Conservation (phyloP, 106 monocot species). For the Dioscorea zingiberensis region DNA sequence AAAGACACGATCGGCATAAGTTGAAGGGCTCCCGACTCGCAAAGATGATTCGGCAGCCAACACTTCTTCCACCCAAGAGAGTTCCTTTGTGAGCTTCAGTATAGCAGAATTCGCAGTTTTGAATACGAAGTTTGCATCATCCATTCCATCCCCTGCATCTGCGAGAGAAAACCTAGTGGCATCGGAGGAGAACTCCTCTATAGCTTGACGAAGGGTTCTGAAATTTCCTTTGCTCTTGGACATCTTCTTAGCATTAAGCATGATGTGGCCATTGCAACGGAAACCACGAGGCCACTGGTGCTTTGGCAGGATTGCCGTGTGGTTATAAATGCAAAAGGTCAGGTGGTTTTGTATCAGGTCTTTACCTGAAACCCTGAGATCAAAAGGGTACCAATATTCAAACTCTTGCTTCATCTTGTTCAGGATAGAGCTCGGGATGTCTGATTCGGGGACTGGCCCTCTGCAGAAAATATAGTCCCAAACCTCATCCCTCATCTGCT, state of each 20-base stretch:
- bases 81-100: conserved; percentile 76
- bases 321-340: conserved; percentile 88
- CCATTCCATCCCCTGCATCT: conserved; percentile 91
- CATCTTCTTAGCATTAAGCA: conserved; percentile 97
- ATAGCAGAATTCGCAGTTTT: conserved; percentile 93
- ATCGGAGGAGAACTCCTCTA: conserved; percentile 77
- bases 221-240: conserved; percentile 93
- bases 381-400: conserved; percentile 96
- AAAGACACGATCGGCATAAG: conserved; percentile 76
- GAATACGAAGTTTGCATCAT: conserved; percentile 88
- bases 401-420: conserved; percentile 83
- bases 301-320: conserved; percentile 64
- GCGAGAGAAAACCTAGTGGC: conserved; percentile 86
- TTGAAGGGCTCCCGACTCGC: conserved; percentile 37
- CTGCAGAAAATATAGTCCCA: conserved; percentile 76
- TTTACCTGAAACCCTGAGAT: conserved; percentile 88
- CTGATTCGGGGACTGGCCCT: conserved; percentile 41
- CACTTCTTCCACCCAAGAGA: conserved; percentile 84
- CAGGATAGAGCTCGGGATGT: conserved; percentile 45
- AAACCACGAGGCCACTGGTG: conserved; percentile 82
- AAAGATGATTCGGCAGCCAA: conserved; percentile 54
- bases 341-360: conserved; percentile 93
- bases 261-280: conserved; percentile 92
- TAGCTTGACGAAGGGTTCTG: conserved; percentile 72
- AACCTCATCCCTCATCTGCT: conserved; percentile 82